Percentiles rank a stretch among this genome's conserved stretches.
These are phyloP conservation scores for Trametes cubensis DNA, from an alignment of 768 basidiomycete genomes.

Conservation along the genomic window DNA sequence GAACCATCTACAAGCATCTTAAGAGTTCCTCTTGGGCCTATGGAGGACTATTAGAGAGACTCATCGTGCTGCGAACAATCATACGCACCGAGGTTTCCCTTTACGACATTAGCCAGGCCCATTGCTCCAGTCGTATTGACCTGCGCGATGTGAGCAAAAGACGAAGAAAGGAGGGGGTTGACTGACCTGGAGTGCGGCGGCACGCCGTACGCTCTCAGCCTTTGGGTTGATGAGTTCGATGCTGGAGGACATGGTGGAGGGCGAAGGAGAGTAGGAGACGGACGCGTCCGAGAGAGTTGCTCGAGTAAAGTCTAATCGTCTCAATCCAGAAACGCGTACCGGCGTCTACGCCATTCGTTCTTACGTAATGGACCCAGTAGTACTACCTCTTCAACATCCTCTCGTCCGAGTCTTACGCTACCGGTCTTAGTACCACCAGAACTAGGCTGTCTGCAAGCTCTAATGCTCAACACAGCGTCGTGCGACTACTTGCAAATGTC, in stretches of 20 bases:
- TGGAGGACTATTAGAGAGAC: neutral
- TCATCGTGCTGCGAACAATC: slow-evolving; percentile 12
- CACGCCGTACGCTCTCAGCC: slow-evolving; percentile 89
- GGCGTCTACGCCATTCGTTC: neutral
- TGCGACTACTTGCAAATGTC: no score
- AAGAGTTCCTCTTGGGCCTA: slow-evolving; percentile 94
- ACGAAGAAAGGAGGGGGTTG: neutral
- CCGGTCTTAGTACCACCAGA: no score
- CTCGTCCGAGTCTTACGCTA: no score
- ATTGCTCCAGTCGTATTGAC: slow-evolving; percentile 94
- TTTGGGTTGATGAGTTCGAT: slow-evolving; percentile 97
- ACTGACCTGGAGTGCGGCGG: slow-evolving; percentile 88
- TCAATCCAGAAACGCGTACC: slow-evolving; percentile 1
- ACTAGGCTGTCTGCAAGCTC: no score
- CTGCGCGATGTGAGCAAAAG: slow-evolving; percentile 42
- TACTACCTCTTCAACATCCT: no score
- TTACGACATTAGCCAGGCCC: slow-evolving; percentile 96
- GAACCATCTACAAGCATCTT: slow-evolving; percentile 99
- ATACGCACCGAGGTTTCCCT: slow-evolving; percentile 86
- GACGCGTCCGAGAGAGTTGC: neutral
- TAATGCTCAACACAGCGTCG: no score
- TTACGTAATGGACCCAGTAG: neutral
- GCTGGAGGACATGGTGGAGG: slow-evolving; percentile 49
- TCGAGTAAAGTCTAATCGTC: neutral
- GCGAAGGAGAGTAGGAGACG: neutral